Base-by-base conservation (phyloP, 140 eudicot genomes). In the Stevia rebaudiana region DNA sequence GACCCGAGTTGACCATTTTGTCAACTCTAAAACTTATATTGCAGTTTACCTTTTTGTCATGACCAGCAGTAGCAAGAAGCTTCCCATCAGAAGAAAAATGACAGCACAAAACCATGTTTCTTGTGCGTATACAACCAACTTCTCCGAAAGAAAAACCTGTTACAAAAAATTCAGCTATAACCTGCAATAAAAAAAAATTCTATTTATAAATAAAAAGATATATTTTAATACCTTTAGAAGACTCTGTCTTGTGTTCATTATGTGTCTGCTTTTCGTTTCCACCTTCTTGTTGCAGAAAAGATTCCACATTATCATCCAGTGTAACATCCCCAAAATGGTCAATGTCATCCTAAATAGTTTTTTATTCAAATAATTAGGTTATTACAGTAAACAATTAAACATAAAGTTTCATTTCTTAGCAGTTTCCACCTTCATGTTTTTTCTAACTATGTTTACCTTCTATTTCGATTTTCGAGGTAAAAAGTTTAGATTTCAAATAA, bases 21-120 rank as follows among this genome's bases (percentile, higher is more conserved):
- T 22, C 69, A 46, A 5, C 55, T 49, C 19, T 49, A 49, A 1
- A 8, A 49, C 11, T 15, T 31, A 57, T 33, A 16, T 16, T 57
- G 63, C 63, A 57, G 25, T 57, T 16, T 67, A 85, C 98, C 96
- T 85, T 92, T 78, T 83, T 83, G 83, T 92, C 98, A 76, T 92
- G 96, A 36, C 98, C 98, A 9, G 90, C 98, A 81, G 94, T 92
- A 73, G 96, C 98, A 28, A 92, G 80, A 82, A 83, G 73, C 77
- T 92, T 92, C 73, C 98, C 98, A 71, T 92, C 98, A 3, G 95
- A 88, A 68, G 98, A 92, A 55, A 92, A 92, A 68, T 92, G 96
- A 71, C 98, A 92, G 78, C 96, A 85, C 63, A 94, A 83, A 54
- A 92, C 98, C 79, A 79, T 92, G 63, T 81, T 83, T 70, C 90